Conservation (phyloP, 192 early-diverging fungal genomes). For the Kappamyces sp. region DNA sequence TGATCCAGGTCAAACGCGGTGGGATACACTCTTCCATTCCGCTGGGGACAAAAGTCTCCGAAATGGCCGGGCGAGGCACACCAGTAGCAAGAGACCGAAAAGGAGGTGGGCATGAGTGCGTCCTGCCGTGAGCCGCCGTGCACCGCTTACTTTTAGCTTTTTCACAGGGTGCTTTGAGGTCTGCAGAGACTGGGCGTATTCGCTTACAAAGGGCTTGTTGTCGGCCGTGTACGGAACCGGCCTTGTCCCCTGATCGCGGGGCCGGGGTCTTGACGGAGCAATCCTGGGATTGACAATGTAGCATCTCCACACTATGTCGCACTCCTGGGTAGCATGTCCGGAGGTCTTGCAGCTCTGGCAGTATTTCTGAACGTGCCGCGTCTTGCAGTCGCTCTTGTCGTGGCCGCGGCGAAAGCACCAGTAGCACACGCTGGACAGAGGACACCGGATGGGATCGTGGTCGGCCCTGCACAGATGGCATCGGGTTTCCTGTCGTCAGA, state of each 20-base stretch:
- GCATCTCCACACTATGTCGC: constrained; percentile 4
- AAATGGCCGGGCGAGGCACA: neutral
- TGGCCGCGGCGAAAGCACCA: constrained; percentile 8
- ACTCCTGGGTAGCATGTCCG: constrained; percentile 4
- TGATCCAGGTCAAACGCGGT: constrained; percentile 8
- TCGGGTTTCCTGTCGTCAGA: neutral
- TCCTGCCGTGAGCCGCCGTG: neutral
- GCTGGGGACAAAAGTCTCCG: neutral
- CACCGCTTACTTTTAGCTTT: neutral
- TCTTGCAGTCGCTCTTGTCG: neutral
- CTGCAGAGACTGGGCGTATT: neutral
- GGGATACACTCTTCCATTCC: neutral
- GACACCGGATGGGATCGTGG: constrained; percentile 13
- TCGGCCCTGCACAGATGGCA: constrained; percentile 10
- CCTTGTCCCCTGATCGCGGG: neutral
- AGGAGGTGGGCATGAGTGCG: neutral
- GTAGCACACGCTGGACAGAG: neutral
- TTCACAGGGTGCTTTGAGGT: neutral
- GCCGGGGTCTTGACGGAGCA: neutral
- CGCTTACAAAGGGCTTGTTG: neutral
- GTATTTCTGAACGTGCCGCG: neutral
- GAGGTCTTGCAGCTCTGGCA: constrained; percentile 7
- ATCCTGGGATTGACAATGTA: neutral
- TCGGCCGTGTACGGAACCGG: neutral
- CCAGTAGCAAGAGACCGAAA: constrained; percentile 1